Evolutionary conservation across 345 rosid species (phyloP), one percentile per base, ranked within the genome.

Genomic region (Brassica incana): DNA sequence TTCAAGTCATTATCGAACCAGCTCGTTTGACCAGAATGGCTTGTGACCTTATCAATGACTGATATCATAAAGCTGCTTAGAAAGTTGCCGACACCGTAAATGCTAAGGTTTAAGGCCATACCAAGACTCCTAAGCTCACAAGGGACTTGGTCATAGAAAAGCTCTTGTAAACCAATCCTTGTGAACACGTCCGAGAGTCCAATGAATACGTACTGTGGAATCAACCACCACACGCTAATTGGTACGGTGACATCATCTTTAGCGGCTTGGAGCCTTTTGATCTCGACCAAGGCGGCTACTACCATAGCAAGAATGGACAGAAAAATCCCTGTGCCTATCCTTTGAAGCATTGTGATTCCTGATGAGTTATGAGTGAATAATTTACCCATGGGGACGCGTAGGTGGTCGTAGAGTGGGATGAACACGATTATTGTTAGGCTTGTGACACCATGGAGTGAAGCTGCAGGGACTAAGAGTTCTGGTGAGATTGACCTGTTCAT

Each of bases 1-100:
- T 85, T 87, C 6, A 86, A 65, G 75, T 88, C 85, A 70, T 78
- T 67, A 12, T 80, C 72, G 9, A 88, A 88, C 91, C 89, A 86
- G 50, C 88, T 76, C 6, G 74, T 76, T 14, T 64, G 75, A 43
- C 81, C 84, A 7, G 73, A 76, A 5, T 83, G 82, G 61, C 83
- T 52, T 0, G 84, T 87, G 7, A 48, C 76, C 12, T 76, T 76
- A 38, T 85, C 89, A 45, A 88, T 78, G 33, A 76, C 71, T 20
- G 85, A 85, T 15, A 88, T 78, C 6, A 88, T 78, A 36, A 83
- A 77, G 76, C 84, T 80, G 54, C 86, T 83, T 25, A 80, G 38
- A 11, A 77, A 84, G 60, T 81, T 71, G 10, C 84, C 84, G 3
- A 66, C 77, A 3, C 86, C 84, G 16, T 58, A 43, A 12, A 80